Evolutionary conservation across 768 basidiomycete species (phyloP), one percentile per base, ranked within the genome.

Genomic region (Leccinum subgranulosum): DNA sequence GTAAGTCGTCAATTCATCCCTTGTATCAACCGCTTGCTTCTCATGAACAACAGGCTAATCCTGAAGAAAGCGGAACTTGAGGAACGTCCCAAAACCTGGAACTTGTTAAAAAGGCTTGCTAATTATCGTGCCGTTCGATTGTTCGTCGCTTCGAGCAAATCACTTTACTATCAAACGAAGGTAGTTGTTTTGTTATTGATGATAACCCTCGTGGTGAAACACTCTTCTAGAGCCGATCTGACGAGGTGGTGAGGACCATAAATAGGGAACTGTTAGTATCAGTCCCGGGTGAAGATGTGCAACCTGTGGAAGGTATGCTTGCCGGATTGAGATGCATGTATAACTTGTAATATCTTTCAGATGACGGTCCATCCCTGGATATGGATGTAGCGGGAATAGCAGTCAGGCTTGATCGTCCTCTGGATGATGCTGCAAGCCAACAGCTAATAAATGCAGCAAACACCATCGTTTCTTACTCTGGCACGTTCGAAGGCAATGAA

Each of bases 101-200:
- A 59, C 3, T 57, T 51, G 4, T 1, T 55, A 12, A 65, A 61
- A 34, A 0, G 2, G 0, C n/a, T 48, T 49, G 17, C 39, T 0
- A 33, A 58, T 10, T 54, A 61, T 50, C 62, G 60, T 19, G 52
- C 59, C 2, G 21, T 25, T 11, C 57, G 28, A 3, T 17, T 57
- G 23, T 57, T 64, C n/a, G 10, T 52, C 8, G 49, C 14, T 19
- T 55, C 59, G 8, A 28, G 27, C 8, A 28, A 28, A 28, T 28
- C 27, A 27, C 27, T 28, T 28, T 28, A 56, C 28, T 0, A 0
- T 43, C 9, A 8, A 39, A 63, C 59, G 4, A 60, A 15, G 53
- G 64, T 65, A 46, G 55, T 5, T n/a, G 4, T 3, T 28, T 19
- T 12, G 17, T 9, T 15, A 19, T 36, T 0, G 6, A 36, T 21